Evolutionary conservation across 805 yeast genomes (phyloP), one percentile per base, ranked within the genome.

Genomic region (Myxozyma melibiosi): DNA sequence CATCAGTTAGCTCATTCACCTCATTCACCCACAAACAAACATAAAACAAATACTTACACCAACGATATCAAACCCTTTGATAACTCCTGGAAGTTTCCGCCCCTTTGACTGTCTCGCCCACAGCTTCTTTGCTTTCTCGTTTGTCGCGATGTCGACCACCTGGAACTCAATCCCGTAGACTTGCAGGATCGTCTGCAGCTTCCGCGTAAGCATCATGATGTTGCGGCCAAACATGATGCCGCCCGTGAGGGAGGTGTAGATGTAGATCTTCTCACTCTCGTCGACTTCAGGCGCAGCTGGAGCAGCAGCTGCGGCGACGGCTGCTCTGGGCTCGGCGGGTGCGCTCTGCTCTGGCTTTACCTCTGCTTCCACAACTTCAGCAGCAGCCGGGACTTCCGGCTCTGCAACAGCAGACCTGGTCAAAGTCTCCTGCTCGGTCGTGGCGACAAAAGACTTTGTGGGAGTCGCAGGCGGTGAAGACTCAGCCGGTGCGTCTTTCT

Each of bases 201-300:
- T 76, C 67, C 86, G 88, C 14, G 96, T 90, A 65, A 91, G 77
- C 14, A 85, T 80, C 62, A 84, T 81, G 71, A 91, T 82, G 69
- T 86, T 58, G 9, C 66, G 55, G 87, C 63, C 63, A 41, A 59
- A 51, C 79, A 83, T 84, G 0, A 94, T 95, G 53, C 83, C 84
- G 27, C 96, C 95, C 0, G 96, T 92, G 42, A 90, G 76, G 0
- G 97, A 91, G 0, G 97, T 90, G 73, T 78, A 90, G 25, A 90
- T 70, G 70, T 82, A 89, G 22, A 90, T 84, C 27, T 39, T n/a
- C 39, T 49, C 33, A 18, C 46, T 40, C 33, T 49, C 53, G 31
- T 49, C 53, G 7, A 40, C n/a, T 13, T 38, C 47, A 7, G 38
- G 20, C 8, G 44, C 34, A n/a, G 42, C 39, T 13, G 40, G 18